Evolutionary conservation across 2,329 filamentous ascomycete species (phyloP).

Genomic region (Colletotrichum sp.): DNA sequence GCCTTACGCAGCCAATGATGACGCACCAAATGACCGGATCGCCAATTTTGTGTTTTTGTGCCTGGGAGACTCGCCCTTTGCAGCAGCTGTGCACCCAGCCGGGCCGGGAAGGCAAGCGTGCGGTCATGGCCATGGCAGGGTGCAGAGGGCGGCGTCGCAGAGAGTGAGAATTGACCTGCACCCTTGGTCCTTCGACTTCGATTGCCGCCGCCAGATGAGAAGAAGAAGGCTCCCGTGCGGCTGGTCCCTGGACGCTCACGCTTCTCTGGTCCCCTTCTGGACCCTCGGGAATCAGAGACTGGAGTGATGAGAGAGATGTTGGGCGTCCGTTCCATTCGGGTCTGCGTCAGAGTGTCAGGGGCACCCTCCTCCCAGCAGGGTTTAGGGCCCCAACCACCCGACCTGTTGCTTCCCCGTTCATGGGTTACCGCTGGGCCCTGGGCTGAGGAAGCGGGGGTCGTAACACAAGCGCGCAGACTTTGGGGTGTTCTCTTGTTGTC

Average conservation of each 20-base stretch:
- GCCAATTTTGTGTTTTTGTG: not conserved
- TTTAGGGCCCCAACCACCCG: constrained; percentile 5
- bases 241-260: not conserved
- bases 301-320: not conserved
- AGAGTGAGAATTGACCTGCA: not conserved
- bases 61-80: not conserved
- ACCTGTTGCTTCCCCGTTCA: not conserved
- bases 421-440: constrained; percentile 1
- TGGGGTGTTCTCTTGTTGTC: not conserved
- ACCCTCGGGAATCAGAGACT: not conserved
- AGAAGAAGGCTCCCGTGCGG: not conserved
- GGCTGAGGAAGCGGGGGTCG: not conserved
- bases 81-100: not conserved
- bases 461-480: not conserved
- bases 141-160: not conserved
- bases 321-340: not conserved
- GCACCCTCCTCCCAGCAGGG: not conserved
- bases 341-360: constrained; percentile 1
- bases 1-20: not conserved
- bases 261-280: not conserved
- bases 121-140: not conserved
- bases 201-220: not conserved
- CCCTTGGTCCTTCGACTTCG: not conserved
- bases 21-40: not conserved
- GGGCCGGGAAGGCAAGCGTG: not conserved